A percentile compares a stretch with the other conserved stretches of the same genome.
Conservation (phyloP, 352 stramenopile species). For the Globisporangium yorkense region DNA sequence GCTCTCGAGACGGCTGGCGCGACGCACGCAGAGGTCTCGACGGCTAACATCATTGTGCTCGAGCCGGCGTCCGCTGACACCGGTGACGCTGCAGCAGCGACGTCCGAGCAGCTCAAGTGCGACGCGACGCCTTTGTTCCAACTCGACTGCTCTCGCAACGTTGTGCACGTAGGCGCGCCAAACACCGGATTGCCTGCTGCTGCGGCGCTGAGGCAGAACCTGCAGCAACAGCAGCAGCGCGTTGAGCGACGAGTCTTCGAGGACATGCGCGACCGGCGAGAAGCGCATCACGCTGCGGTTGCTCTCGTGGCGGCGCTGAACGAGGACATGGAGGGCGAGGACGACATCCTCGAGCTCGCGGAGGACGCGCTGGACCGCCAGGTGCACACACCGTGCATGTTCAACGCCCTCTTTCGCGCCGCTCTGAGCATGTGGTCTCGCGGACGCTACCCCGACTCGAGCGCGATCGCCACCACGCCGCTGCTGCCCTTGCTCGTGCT, state of each 20-base stretch:
- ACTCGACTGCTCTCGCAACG: conserved; percentile 12
- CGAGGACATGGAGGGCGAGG: conserved; percentile 6
- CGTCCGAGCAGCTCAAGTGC: neutral
- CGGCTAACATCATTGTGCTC: conserved; percentile 48
- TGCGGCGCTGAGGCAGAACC: neutral
- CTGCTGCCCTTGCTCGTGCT: conserved; percentile 31
- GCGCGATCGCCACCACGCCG: conserved; percentile 14
- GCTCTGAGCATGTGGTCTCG: conserved; percentile 32
- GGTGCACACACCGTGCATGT: conserved; percentile 8
- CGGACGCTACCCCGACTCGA: conserved; percentile 32
- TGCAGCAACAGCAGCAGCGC: neutral
- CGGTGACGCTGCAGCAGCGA: neutral
- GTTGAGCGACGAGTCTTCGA: neutral
- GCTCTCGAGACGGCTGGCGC: conserved; percentile 42
- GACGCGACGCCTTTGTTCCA: conserved; percentile 10
- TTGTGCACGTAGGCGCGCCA: neutral
- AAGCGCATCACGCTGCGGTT: conserved; percentile 11
- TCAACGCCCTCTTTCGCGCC: conserved; percentile 32
- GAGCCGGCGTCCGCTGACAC: neutral
- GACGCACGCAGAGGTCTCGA: conserved; percentile 46
- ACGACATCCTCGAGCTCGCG: neutral
- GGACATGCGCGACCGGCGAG: conserved; percentile 10
- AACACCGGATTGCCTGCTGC: neutral
- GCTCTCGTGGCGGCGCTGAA: neutral
- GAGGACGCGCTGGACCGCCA: conserved; percentile 8